These are phyloP conservation scores for Lepidium sativum DNA, from an alignment of 345 rosid genomes.

Conservation along the genomic window DNA sequence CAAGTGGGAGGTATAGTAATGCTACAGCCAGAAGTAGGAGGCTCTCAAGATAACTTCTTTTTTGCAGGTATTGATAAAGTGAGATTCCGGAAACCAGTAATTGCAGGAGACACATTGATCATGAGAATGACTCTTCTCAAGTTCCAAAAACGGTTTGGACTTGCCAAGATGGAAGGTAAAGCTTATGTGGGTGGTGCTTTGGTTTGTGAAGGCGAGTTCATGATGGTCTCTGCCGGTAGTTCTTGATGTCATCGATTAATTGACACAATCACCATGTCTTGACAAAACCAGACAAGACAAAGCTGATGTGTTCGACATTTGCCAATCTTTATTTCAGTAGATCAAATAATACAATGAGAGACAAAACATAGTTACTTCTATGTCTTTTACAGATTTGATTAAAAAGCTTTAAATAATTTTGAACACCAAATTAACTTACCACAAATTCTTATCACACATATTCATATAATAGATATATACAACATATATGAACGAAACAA, in stretches of 20 bases:
- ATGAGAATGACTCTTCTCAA: conserved; percentile 86
- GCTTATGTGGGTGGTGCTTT: conserved; percentile 78
- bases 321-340: neutral
- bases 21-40: conserved; percentile 88
- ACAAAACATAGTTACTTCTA: neutral
- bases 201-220: conserved; percentile 84
- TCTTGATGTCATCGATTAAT: neutral
- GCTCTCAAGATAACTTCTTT: conserved; percentile 70
- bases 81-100: conserved; percentile 82
- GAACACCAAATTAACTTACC: neutral
- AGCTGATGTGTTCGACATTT: neutral
- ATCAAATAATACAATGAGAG: conserved; percentile 3
- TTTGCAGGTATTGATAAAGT: conserved; percentile 88
- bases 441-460: neutral
- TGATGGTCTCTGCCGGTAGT: conserved; percentile 44
- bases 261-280: neutral
- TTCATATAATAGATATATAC: neutral
- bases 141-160: conserved; percentile 81
- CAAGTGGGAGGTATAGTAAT: conserved; percentile 87
- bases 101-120: conserved; percentile 87
- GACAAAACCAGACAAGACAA: neutral
- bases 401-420: conserved; percentile 4
- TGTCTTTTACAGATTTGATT: conserved; percentile 1
- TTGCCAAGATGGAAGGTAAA: conserved; percentile 93
- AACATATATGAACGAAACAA: neutral